Conservation (phyloP, 1,139 yeast species). For the Pneumocystis murina region DNA sequence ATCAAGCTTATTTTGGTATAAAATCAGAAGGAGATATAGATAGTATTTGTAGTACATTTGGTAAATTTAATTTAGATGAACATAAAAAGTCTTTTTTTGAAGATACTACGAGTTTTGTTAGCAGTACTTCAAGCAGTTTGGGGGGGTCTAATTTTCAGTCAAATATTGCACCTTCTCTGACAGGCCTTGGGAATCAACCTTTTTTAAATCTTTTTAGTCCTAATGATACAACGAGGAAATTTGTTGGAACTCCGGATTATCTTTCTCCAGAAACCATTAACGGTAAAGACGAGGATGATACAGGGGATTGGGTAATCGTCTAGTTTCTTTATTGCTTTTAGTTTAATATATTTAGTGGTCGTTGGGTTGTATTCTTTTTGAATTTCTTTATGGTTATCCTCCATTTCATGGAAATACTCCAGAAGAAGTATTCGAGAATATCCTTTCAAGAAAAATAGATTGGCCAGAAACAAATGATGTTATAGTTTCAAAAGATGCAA, state of each 20-base stretch:
- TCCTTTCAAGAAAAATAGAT: conserved; percentile 53
- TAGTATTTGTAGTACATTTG: background rate
- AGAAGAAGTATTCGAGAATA: conserved; percentile 66
- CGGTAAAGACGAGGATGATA: conserved; percentile 72
- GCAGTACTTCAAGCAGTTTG: background rate
- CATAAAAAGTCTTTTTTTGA: background rate
- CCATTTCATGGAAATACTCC: conserved; percentile 85
- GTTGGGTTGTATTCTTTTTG: conserved; percentile 86
- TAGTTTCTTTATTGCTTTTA: background rate
- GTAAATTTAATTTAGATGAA: background rate
- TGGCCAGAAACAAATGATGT: conserved; percentile 61
- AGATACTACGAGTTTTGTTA: conserved; percentile 4
- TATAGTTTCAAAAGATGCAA: conserved; percentile 48
- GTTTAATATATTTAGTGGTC: conserved; percentile 42
- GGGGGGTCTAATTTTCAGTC: conserved; percentile 1
- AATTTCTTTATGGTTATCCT: conserved; percentile 81
- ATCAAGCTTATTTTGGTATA: background rate
- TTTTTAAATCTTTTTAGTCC: conserved; percentile 62
- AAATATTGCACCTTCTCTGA: conserved; percentile 5
- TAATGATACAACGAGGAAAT: conserved; percentile 36
- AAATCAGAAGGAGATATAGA: background rate
- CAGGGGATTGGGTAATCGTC: conserved; percentile 61
- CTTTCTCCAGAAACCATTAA: conserved; percentile 90
- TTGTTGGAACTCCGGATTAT: conserved; percentile 96
- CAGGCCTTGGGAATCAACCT: conserved; percentile 15